These are phyloP conservation scores for Phylloporus sp. DNA, from an alignment of 768 basidiomycete genomes.

Conservation along the genomic window DNA sequence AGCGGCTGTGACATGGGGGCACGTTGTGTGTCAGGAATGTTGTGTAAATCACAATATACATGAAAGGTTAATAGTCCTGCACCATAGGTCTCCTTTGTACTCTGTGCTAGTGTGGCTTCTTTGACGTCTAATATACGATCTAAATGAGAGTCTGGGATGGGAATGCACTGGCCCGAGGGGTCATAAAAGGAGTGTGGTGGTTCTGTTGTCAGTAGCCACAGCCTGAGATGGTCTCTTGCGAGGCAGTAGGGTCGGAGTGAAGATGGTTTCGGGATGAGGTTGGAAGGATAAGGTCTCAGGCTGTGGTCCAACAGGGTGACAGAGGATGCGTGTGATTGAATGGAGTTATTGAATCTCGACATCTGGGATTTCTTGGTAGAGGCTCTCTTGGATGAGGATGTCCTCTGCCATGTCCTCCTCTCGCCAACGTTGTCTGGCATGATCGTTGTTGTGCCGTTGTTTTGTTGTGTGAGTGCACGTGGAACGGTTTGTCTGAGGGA, in stretches of 20 bases:
- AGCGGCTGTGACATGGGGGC: accelerated
- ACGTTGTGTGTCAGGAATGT: no score
- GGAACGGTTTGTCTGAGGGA: not conserved
- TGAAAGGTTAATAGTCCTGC: not conserved
- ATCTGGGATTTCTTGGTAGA: no score
- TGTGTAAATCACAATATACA: not conserved
- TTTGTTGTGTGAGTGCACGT: not conserved
- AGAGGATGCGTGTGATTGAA: not conserved
- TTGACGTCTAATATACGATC: not conserved
- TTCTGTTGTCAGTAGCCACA: no score
- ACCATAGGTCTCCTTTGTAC: not conserved
- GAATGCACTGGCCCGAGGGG: not conserved
- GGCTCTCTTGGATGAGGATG: no score
- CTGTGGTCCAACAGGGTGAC: not conserved
- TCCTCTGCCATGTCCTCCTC: no score
- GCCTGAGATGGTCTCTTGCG: not conserved
- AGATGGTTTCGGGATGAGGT: not conserved
- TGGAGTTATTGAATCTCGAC: not conserved
- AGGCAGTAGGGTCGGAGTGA: not conserved
- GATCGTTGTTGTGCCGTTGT: no score
- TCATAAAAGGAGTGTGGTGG: no score
- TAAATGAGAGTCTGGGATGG: not conserved
- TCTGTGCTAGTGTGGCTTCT: not conserved
- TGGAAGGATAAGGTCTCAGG: not conserved
- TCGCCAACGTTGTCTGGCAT: no score